Conservation (phyloP, 1,284 basidiomycete species). For the Macrocystidia cucumis region DNA sequence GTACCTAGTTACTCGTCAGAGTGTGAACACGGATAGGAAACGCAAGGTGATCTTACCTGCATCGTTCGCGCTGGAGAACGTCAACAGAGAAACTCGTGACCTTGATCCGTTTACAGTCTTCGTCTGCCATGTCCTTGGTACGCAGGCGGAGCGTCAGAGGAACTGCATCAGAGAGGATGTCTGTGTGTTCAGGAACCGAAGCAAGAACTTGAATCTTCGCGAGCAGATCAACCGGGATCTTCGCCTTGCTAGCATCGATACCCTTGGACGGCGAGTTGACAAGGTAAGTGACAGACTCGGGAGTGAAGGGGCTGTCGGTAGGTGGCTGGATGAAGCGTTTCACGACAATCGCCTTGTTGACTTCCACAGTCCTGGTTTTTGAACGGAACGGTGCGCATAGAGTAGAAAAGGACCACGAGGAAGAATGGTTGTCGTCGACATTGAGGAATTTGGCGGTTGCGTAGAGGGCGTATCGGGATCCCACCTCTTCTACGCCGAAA, state of each 20-base stretch:
- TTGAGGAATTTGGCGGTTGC: constrained; percentile 53
- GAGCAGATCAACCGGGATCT: constrained; percentile 45
- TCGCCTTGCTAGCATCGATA: constrained; percentile 9
- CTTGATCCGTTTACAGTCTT: constrained; percentile 42
- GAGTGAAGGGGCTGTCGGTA: constrained; percentile 15
- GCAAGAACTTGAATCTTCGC: constrained; percentile 55
- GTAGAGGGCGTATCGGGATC: constrained; percentile 59
- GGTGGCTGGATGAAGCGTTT: constrained; percentile 38
- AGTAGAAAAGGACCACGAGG: constrained; percentile 34
- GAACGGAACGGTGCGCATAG: constrained; percentile 42
- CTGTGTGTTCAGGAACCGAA: constrained; percentile 47
- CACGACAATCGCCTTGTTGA: constrained; percentile 30
- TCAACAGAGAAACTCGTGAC: constrained; percentile 47
- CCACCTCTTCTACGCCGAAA: constrained; percentile 42
- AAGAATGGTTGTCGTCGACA: constrained; percentile 28
- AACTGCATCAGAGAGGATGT: constrained; percentile 35
- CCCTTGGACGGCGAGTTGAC: constrained; percentile 25
- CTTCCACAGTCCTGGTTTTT: constrained; percentile 26
- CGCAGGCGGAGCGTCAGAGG: constrained; percentile 54
- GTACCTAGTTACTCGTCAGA: constrained; percentile 22
- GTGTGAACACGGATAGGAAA: constrained; percentile 2
- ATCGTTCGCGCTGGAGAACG: constrained; percentile 55
- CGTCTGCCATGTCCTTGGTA: constrained; percentile 38
- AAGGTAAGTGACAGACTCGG: constrained; percentile 29
- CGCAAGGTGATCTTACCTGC: constrained; percentile 37